Conservation (phyloP, 2,329 filamentous ascomycete genomes). For the Ophiostoma quercus region DNA sequence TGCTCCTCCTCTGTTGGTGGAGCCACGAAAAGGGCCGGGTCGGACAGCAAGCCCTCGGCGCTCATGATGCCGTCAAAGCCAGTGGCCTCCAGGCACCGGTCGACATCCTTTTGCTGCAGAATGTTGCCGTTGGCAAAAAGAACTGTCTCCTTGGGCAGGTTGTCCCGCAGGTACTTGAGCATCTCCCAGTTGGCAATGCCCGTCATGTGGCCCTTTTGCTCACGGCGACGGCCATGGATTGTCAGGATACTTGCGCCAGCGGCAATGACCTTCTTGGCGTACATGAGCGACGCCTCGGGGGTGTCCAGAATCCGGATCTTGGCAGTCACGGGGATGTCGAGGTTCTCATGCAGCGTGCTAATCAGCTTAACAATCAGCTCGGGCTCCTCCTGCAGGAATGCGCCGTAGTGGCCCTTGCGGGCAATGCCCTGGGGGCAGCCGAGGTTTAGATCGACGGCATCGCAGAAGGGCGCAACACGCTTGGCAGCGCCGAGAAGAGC, state of each 20-base stretch:
- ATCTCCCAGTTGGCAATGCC: conserved; percentile 89
- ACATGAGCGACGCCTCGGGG: conserved; percentile 77
- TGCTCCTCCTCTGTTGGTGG: conserved; percentile 43
- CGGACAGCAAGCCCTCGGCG: conserved; percentile 89
- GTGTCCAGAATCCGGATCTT: conserved; percentile 91
- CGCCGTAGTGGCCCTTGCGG: conserved; percentile 81
- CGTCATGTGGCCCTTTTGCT: conserved; percentile 95
- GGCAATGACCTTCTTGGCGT: conserved; percentile 78
- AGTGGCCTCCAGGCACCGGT: conserved; percentile 71
- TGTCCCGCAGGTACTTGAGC: conserved; percentile 75
- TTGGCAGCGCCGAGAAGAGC: conserved; percentile 73
- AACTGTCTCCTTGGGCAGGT: conserved; percentile 78
- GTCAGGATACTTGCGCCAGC: conserved; percentile 92
- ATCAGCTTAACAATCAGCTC: conserved; percentile 77
- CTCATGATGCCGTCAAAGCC: conserved; percentile 93
- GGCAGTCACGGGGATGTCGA: conserved; percentile 82
- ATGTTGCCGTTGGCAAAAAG: conserved; percentile 97
- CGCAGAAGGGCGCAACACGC: conserved; percentile 78
- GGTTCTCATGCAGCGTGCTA: conserved; percentile 69
- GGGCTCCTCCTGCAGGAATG: conserved; percentile 92
- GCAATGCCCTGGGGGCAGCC: conserved; percentile 97
- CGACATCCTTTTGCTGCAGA: conserved; percentile 71
- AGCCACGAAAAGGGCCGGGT: conserved; percentile 77
- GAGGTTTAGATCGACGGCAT: conserved; percentile 91
- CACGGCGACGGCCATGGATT: conserved; percentile 79